Evolutionary conservation across 2,329 filamentous ascomycete species (phyloP).

Genomic region (Delphinella strobiligena): DNA sequence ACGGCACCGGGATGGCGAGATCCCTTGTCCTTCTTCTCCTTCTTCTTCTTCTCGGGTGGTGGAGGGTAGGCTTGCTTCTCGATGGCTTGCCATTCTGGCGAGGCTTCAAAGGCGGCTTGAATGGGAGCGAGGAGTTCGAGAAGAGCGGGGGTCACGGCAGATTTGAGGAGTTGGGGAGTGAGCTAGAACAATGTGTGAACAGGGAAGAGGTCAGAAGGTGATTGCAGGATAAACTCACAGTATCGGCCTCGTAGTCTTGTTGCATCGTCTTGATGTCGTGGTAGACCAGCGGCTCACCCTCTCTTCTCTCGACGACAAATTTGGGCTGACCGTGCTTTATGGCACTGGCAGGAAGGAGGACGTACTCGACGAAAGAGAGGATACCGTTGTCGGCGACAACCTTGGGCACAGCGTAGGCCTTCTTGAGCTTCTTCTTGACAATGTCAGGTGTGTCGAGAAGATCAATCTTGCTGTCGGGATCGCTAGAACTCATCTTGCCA

Average conservation of each 20-base stretch:
- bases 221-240: too few species aligned
- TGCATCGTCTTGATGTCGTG: slow-evolving; percentile 61
- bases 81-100: slow-evolving; percentile 68
- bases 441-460: slow-evolving; percentile 67
- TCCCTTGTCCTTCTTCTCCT: slow-evolving; percentile 65
- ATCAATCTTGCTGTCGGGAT: slow-evolving; percentile 78
- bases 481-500: slow-evolving; percentile 66
- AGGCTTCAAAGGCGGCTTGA: slow-evolving; percentile 56
- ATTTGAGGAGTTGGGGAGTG: slow-evolving; percentile 78
- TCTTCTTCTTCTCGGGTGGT: slow-evolving; percentile 43
- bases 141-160: slow-evolving; percentile 65
- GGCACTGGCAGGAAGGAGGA: slow-evolving; percentile 66
- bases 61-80: slow-evolving; percentile 72
- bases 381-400: slow-evolving; percentile 77
- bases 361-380: slow-evolving; percentile 73
- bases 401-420: slow-evolving; percentile 67
- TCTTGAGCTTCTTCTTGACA: slow-evolving; percentile 73
- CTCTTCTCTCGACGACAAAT: slow-evolving; percentile 55
- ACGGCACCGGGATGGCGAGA: slow-evolving; percentile 45
- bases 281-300: slow-evolving; percentile 68
- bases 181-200: slow-evolving; percentile 38
- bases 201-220: too few species aligned
- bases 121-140: slow-evolving; percentile 67
- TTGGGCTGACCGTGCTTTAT: slow-evolving; percentile 43
- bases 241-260: slow-evolving; percentile 52